phyloP scores from a whole-genome alignment of 352 stramenopile species.

The Pythium phragmitis region DNA sequence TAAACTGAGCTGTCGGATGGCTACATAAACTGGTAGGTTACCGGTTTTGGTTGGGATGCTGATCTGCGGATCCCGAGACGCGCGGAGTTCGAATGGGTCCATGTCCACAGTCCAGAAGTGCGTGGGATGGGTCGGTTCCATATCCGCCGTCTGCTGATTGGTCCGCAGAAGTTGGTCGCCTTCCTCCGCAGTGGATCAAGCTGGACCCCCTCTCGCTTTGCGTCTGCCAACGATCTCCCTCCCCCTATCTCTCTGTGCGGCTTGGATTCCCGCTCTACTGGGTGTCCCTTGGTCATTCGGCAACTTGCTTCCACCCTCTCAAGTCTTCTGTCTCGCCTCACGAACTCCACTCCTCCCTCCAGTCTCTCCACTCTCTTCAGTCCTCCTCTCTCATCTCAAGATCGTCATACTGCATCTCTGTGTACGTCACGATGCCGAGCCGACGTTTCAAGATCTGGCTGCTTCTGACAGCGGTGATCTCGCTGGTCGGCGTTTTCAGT shows the following conservation, averaged over 20 bases:
- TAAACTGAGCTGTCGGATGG: background rate
- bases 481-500: background rate
- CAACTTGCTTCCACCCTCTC: background rate
- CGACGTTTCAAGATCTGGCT: conserved; percentile 3
- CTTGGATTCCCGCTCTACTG: background rate
- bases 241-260: background rate
- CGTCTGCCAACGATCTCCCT: background rate
- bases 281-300: conserved; percentile 3
- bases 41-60: background rate
- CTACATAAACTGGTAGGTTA: background rate
- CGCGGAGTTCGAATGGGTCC: background rate
- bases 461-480: background rate
- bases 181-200: background rate
- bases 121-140: background rate
- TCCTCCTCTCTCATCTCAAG: background rate
- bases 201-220: conserved; percentile 1
- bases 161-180: background rate
- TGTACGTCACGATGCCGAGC: background rate
- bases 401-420: background rate
- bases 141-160: background rate
- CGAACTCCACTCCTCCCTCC: background rate
- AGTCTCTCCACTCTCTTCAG: background rate
- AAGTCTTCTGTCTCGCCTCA: conserved; percentile 1
- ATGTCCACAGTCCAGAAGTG: background rate
- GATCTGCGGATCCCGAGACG: background rate